These are phyloP conservation scores for Paramecium caudatum DNA, from an alignment of 73 alveolate species.

Conservation along the genomic window DNA sequence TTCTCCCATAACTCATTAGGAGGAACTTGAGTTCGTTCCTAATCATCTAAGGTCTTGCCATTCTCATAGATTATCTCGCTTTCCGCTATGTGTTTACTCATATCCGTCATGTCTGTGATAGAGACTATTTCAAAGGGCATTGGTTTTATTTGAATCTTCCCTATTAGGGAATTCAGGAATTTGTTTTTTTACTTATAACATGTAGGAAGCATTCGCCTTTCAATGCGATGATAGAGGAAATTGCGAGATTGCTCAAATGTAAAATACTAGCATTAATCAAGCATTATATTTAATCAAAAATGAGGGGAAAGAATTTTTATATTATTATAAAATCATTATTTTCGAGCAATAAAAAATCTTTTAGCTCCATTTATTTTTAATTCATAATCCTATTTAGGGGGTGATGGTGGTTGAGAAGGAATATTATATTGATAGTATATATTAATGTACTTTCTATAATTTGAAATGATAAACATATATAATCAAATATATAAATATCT, in stretches of 20 bases:
- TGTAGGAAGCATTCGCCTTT: neutral
- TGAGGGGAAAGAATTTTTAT: no score
- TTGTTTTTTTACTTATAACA: neutral
- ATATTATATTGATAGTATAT: no score
- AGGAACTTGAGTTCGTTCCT: slow-evolving; percentile 32
- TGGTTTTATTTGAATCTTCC: neutral
- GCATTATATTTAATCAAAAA: no score
- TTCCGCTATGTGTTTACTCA: slow-evolving; percentile 19
- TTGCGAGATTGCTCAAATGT: neutral
- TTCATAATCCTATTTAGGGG: no score
- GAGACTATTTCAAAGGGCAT: slow-evolving; percentile 38
- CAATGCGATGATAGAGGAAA: neutral
- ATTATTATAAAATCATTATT: no score
- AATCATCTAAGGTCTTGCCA: slow-evolving; percentile 26
- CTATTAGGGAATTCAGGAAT: neutral
- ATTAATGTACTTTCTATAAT: no score
- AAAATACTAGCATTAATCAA: slow-evolving; percentile 43
- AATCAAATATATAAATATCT: neutral
- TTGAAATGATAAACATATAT: neutral
- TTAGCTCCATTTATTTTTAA: no score
- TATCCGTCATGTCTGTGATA: neutral
- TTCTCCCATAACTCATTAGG: slow-evolving; percentile 38
- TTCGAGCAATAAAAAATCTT: no score
- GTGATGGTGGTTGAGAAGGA: no score
- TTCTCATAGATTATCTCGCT: slow-evolving; percentile 41